Evolutionary conservation across 2,329 filamentous ascomycete species (phyloP).

Genomic region (Aspergillus sp.): DNA sequence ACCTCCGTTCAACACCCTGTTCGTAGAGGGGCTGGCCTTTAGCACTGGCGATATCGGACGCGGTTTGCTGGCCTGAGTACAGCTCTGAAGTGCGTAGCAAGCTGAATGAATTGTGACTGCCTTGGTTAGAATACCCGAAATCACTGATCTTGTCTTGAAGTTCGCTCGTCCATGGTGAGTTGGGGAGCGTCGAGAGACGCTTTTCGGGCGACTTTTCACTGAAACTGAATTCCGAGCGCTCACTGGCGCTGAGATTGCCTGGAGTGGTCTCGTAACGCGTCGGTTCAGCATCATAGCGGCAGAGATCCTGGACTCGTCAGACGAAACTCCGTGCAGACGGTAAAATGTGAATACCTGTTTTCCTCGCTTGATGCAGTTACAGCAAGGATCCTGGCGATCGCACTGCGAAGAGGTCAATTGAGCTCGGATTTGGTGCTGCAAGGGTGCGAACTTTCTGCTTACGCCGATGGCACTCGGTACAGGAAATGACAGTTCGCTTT

Average conservation of each 20-base stretch:
- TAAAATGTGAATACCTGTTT: no score
- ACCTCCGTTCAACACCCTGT: neutral
- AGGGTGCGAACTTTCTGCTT: no score
- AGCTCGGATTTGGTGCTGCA: no score
- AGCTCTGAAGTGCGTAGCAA: neutral
- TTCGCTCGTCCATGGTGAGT: neutral
- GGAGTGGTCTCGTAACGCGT: no score
- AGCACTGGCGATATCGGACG: neutral
- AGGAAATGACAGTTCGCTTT: no score
- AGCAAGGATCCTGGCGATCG: no score
- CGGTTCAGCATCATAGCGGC: no score
- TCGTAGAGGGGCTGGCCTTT: neutral
- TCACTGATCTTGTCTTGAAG: neutral
- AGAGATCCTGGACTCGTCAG: no score
- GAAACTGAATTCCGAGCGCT: neutral
- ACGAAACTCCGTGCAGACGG: no score
- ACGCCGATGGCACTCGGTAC: no score
- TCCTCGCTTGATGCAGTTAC: no score
- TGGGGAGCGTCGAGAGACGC: neutral
- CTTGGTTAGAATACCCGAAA: neutral
- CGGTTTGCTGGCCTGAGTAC: neutral
- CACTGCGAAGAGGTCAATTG: no score
- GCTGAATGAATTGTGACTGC: neutral
- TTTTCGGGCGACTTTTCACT: neutral
- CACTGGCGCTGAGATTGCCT: neutral